A percentile compares a stretch with the other conserved stretches of the same genome.
Evolutionary conservation across 139 green algal species (phyloP).

Genomic region (Asterochloris erici): DNA sequence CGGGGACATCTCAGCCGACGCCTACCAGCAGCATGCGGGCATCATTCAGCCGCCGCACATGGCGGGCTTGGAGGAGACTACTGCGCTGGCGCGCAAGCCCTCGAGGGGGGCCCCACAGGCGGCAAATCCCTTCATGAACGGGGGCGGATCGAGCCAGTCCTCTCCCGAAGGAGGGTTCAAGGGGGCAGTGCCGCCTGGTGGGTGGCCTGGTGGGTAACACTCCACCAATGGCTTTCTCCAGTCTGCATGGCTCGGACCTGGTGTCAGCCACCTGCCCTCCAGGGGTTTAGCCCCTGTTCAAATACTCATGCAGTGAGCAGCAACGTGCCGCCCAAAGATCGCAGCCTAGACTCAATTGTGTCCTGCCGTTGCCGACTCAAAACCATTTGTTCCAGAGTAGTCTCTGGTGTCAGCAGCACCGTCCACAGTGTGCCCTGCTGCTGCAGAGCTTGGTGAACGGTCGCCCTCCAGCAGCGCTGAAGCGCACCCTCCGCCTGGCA

Average conservation of each 20-base stretch:
- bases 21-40: slow-evolving; percentile 19
- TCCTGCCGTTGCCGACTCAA: no score
- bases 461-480: no score
- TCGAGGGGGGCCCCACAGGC: neutral
- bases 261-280: neutral
- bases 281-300: neutral
- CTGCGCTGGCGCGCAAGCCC: neutral
- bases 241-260: neutral
- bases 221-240: neutral
- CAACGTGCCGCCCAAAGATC: no score
- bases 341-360: no score
- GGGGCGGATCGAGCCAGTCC: neutral
- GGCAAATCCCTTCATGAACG: slow-evolving; percentile 20
- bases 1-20: slow-evolving; percentile 26
- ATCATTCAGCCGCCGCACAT: slow-evolving; percentile 12
- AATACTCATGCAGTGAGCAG: neutral
- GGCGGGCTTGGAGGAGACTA: slow-evolving; percentile 20
- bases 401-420: no score
- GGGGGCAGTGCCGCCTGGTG: no score
- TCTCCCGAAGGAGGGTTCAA: no score
- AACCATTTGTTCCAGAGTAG: no score
- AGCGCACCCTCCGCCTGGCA: no score
- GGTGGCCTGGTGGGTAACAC: no score
- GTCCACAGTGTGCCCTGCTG: no score
- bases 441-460: no score